Percentiles rank a stretch among this genome's conserved stretches.
These are phyloP conservation scores for Phialocephala subalpina DNA, from an alignment of 2,329 filamentous ascomycete genomes.

Conservation along the genomic window DNA sequence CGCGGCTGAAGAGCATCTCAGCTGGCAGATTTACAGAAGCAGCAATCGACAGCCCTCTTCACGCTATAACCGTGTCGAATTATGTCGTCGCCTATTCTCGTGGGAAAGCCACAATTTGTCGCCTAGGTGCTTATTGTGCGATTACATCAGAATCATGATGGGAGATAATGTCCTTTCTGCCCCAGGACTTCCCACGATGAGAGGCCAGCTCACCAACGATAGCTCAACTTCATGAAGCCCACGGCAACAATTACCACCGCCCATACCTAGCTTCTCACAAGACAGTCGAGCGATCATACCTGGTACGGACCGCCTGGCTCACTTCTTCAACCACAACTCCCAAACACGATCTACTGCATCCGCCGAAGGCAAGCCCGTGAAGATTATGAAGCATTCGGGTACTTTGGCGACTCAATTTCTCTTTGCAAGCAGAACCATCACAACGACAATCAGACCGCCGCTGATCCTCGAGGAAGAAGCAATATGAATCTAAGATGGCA, in stretches of 20 bases:
- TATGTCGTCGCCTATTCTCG: not conserved
- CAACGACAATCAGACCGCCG: not conserved
- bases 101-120: not conserved
- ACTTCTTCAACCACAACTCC: not conserved
- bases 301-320: not conserved
- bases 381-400: not conserved
- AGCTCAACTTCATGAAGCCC: not conserved
- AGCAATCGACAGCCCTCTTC: not conserved
- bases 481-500: not conserved
- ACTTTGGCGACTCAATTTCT: not conserved
- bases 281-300: not conserved
- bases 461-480: not conserved
- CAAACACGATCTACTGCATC: too few relatives aligned
- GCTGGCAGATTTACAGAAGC: not conserved
- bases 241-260: not conserved
- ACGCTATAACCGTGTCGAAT: not conserved
- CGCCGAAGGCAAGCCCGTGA: not conserved
- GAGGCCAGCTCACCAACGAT: not conserved
- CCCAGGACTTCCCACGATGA: not conserved
- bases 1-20: too few relatives aligned
- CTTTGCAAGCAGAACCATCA: not conserved
- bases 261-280: not conserved
- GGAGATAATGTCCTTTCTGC: not conserved
- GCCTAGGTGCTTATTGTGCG: not conserved
- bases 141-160: not conserved